These are phyloP conservation scores for Aspergillus nanangensis DNA, from an alignment of 495 filamentous ascomycete genomes.

Conservation along the genomic window DNA sequence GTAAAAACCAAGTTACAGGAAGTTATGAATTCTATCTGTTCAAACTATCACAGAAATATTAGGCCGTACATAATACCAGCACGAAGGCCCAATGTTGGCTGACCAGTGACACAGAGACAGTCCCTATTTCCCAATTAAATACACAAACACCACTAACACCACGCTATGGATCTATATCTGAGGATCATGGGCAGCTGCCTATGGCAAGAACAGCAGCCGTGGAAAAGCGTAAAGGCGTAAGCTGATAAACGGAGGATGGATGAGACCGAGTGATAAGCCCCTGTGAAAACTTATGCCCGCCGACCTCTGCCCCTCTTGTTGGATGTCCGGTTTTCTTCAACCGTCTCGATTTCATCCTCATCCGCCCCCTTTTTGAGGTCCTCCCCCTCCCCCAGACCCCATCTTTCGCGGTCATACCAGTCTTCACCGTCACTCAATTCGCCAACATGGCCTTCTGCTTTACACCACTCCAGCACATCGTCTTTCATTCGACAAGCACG, in stretches of 20 bases:
- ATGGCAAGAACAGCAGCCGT: neutral
- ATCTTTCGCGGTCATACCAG: constrained; percentile 91
- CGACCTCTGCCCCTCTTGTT: constrained; percentile 52
- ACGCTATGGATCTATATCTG: constrained; percentile 15
- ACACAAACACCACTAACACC: constrained; percentile 18
- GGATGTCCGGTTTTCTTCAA: constrained; percentile 71
- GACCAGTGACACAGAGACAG: no score
- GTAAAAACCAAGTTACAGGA: no score
- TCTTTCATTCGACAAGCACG: constrained; percentile 73
- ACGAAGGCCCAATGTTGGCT: no score
- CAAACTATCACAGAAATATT: no score
- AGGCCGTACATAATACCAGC: no score
- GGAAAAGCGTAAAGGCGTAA: neutral
- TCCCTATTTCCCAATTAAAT: neutral
- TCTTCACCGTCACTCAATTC: constrained; percentile 90
- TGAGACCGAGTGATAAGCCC: no score
- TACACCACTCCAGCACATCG: constrained; percentile 77
- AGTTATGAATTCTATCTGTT: no score
- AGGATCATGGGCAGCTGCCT: neutral
- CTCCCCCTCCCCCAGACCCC: constrained; percentile 66
- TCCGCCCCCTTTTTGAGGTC: constrained; percentile 88
- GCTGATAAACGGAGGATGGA: neutral
- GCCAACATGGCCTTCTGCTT: constrained; percentile 85
- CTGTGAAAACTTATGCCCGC: constrained; percentile 25
- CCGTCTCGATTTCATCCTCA: constrained; percentile 79